Base-by-base conservation (phyloP, 495 filamentous ascomycete species). In the Neurospora sp. region DNA sequence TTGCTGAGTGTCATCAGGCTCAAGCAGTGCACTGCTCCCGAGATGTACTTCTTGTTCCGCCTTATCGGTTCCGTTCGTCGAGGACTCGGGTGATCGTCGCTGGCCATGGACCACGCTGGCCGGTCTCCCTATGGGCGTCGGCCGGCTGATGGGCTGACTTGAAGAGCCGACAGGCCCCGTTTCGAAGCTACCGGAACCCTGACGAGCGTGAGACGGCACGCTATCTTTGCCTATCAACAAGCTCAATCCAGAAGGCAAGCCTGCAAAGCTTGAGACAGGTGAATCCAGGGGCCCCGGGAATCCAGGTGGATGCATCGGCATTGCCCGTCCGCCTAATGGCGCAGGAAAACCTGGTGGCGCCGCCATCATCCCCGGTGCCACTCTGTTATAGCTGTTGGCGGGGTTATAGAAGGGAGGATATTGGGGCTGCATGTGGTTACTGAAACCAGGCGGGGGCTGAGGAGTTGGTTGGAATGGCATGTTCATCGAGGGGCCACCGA, bases 21-120 rank as follows among this genome's bases (percentile, higher is more conserved):
- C 94, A 44, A 98, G 85, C n/a, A 99, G 84, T 10, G 94, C 95
- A 79, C 91, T 94, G 82, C 95, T 97, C 11, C 96, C 96, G n/a
- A 99, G 87, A 78, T 94, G 93, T 70, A 94, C 89, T 71, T 97
- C 93, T 46, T 83, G 80, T 27, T 86, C 84, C 59, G 85, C 83
- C 35, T 80, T 83, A 18, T 85, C 80, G 59, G 87, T 84, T 48
- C 80, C 80, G n/a, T 69, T 72, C 10, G 88, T 88, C 35, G 91
- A 88, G 27, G 77, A 80, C 5, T 72, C 70, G 46, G 40, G 78
- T 12, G 78, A 69, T 11, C 71, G 71, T 40, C 79, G 79, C 70
- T 83, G 84, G 3, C 82, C 81, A 12, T 83, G 80, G 22, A 85
- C 84, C 22, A 91, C 89, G 81, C 94, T 98, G 27, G 90, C 89